phyloP scores from a whole-genome alignment of 2,329 filamentous ascomycete species.

The Xylariaceae sp. region DNA sequence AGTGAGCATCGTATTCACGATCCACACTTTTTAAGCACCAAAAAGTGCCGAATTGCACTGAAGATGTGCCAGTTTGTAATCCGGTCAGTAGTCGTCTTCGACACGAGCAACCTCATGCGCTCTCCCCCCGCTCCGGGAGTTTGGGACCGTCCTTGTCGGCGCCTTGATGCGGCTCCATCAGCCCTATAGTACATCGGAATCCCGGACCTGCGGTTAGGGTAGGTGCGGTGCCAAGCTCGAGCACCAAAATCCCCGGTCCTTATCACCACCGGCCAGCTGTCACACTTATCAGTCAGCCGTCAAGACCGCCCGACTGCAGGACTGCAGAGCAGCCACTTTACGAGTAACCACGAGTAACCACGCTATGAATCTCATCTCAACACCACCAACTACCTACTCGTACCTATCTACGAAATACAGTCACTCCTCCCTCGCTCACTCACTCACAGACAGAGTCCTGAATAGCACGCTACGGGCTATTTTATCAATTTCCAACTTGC shows the following conservation, averaged over 20 bases:
- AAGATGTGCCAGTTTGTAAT: constrained; percentile 15
- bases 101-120: constrained; percentile 24
- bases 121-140: constrained; percentile 26
- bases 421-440: too few relatives aligned
- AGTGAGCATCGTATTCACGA: constrained; percentile 10
- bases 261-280: constrained; percentile 13
- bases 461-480: too few relatives aligned
- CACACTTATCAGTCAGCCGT: constrained; percentile 2
- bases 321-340: neutral
- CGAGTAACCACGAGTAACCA: too few relatives aligned
- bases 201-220: constrained; percentile 25
- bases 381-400: too few relatives aligned
- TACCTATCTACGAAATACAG: too few relatives aligned
- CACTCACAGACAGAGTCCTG: too few relatives aligned
- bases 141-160: constrained; percentile 33
- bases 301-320: neutral
- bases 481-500: too few relatives aligned
- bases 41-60: constrained; percentile 2
- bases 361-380: too few relatives aligned
- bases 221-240: constrained; percentile 18
- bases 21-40: constrained; percentile 23
- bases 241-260: constrained; percentile 10
- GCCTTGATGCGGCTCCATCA: constrained; percentile 35
- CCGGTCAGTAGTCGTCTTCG: constrained; percentile 25
- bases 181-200: constrained; percentile 30